These are phyloP conservation scores for Pyrenula aspistea DNA, from an alignment of 495 filamentous ascomycete species.

Conservation along the genomic window DNA sequence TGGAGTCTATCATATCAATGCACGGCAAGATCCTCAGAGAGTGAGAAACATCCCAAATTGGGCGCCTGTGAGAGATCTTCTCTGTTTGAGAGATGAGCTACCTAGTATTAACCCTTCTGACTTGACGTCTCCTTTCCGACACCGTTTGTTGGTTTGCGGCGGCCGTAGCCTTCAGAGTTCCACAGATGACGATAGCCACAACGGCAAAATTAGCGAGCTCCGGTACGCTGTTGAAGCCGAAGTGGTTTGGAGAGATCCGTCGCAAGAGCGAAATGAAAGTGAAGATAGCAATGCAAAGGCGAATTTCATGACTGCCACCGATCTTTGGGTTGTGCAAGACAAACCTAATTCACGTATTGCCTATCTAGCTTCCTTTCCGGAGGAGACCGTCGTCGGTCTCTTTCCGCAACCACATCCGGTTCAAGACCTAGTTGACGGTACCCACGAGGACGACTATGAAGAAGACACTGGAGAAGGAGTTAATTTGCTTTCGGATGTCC, in stretches of 20 bases:
- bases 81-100: background rate
- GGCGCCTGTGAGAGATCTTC: constrained; percentile 46
- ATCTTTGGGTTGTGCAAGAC: background rate
- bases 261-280: background rate
- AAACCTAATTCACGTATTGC: background rate
- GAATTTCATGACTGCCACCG: no score
- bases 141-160: background rate
- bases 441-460: background rate
- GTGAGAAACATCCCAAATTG: constrained; percentile 64
- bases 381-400: background rate
- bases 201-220: background rate
- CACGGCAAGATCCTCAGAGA: constrained; percentile 33
- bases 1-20: constrained; percentile 57
- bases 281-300: no score
- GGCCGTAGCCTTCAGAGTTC: background rate
- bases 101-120: background rate
- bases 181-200: background rate
- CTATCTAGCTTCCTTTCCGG: background rate
- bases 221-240: background rate
- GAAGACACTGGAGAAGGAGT: background rate
- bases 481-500: background rate
- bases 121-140: background rate
- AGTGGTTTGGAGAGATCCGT: background rate
- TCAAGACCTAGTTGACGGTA: no score
- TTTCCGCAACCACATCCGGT: background rate